phyloP scores from a whole-genome alignment of 108 stramenopile species.

The Parietichytrium sp. region DNA sequence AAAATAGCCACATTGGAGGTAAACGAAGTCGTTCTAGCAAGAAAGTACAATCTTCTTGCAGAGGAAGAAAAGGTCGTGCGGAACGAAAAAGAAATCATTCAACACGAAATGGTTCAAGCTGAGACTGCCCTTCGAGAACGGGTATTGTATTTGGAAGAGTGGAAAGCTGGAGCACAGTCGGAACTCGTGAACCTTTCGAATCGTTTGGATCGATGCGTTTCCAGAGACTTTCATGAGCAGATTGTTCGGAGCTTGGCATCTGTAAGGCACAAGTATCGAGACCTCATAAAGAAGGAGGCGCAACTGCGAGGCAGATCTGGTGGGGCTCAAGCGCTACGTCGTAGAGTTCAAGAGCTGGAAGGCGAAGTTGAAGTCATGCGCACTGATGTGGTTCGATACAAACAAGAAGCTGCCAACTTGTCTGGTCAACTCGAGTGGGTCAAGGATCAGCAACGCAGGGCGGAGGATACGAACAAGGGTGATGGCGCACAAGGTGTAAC shows the following conservation, averaged over 20 bases:
- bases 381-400: not conserved
- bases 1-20: slow-evolving; percentile 56
- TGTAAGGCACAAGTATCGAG: slow-evolving; percentile 37
- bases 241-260: slow-evolving; percentile 36
- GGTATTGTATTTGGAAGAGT: slow-evolving; percentile 62
- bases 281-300: slow-evolving; percentile 43
- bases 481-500: not conserved
- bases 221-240: slow-evolving; percentile 40
- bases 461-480: slow-evolving; percentile 12
- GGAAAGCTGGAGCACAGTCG: slow-evolving; percentile 44
- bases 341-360: slow-evolving; percentile 41
- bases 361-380: not conserved
- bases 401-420: not conserved
- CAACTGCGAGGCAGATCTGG: slow-evolving; percentile 32
- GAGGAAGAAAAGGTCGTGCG: slow-evolving; percentile 38
- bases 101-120: slow-evolving; percentile 53
- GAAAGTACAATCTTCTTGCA: slow-evolving; percentile 47
- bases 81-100: not conserved
- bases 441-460: slow-evolving; percentile 33
- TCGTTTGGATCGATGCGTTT: slow-evolving; percentile 45
- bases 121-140: slow-evolving; percentile 52
- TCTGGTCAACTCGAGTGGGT: slow-evolving; percentile 37
- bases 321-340: slow-evolving; percentile 36
- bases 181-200: slow-evolving; percentile 47
- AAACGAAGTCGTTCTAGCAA: slow-evolving; percentile 55